Percentiles rank a stretch among this genome's conserved stretches.
Conservation (phyloP, 192 early-diverging fungal species). For the Chytriomyces confervae region DNA sequence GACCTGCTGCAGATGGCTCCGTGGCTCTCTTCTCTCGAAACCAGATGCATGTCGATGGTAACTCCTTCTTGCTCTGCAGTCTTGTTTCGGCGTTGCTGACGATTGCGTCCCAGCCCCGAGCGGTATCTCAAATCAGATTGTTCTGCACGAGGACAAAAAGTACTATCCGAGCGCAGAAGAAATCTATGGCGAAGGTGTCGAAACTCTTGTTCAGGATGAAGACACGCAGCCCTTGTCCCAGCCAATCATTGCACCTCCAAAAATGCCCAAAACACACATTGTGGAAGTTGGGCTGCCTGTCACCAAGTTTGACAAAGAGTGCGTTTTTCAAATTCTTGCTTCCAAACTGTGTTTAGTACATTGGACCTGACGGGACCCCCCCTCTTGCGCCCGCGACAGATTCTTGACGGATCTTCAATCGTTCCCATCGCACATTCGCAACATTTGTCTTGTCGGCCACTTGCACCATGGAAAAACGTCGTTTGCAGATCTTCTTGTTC, state of each 20-base stretch:
- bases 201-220: constrained; percentile 95
- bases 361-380: not conserved
- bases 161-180: constrained; percentile 98
- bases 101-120: constrained; percentile 39
- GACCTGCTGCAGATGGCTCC: not conserved
- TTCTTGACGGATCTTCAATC: constrained; percentile 51
- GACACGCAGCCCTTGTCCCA: constrained; percentile 95
- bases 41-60: constrained; percentile 36
- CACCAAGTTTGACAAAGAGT: constrained; percentile 90
- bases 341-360: not conserved
- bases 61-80: constrained; percentile 5
- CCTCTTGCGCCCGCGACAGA: not conserved
- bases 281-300: constrained; percentile 82
- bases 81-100: not conserved
- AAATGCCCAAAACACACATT: constrained; percentile 84
- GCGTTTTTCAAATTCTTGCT: constrained; percentile 26
- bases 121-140: constrained; percentile 66
- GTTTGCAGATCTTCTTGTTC: constrained; percentile 90
- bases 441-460: constrained; percentile 91
- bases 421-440: constrained; percentile 82
- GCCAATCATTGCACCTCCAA: constrained; percentile 92
- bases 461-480: constrained; percentile 98
- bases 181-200: constrained; percentile 94
- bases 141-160: constrained; percentile 98
- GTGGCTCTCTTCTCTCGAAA: constrained; percentile 9